These are phyloP conservation scores for Wolfiporia cocos DNA, from an alignment of 1,284 basidiomycete species.

Conservation along the genomic window DNA sequence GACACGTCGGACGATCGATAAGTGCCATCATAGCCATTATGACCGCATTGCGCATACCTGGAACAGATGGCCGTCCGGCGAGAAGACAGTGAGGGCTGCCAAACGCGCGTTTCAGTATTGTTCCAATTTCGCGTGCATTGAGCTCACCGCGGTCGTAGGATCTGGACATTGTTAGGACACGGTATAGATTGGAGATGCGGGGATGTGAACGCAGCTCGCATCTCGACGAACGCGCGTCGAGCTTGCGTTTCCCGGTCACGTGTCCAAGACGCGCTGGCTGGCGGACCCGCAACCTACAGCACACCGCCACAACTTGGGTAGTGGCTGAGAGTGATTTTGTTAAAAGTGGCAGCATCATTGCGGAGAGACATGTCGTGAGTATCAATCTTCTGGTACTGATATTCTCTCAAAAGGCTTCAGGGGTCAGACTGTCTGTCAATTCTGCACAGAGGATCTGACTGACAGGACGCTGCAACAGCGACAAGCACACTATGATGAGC, in stretches of 20 bases:
- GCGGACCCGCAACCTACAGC: background rate
- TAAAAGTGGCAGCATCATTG: too few species aligned
- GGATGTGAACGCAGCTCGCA: background rate
- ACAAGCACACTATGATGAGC: constrained; percentile 43
- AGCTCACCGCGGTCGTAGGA: constrained; percentile 73
- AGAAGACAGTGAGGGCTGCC: constrained; percentile 88
- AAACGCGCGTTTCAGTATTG: background rate
- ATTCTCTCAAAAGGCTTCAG: too few species aligned
- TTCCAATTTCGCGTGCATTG: background rate
- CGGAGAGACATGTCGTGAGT: too few species aligned
- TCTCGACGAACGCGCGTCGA: constrained; percentile 51
- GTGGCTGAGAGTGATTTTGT: too few species aligned
- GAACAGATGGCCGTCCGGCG: constrained; percentile 91
- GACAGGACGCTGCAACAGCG: constrained; percentile 29
- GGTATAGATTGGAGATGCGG: constrained; percentile 2
- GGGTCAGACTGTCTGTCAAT: constrained; percentile 32
- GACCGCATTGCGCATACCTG: too few species aligned
- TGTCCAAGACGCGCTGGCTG: constrained; percentile 3
- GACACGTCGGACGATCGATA: constrained; percentile 14
- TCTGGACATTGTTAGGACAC: constrained; percentile 48
- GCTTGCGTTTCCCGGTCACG: constrained; percentile 24
- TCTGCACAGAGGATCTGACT: constrained; percentile 41
- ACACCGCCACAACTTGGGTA: constrained; percentile 4
- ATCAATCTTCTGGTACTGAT: too few species aligned
- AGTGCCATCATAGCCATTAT: too few species aligned